Percentiles rank a stretch among this genome's conserved stretches.
These are phyloP conservation scores for Sequoia sempervirens DNA, from an alignment of 75 land plant genomes.

Conservation along the genomic window DNA sequence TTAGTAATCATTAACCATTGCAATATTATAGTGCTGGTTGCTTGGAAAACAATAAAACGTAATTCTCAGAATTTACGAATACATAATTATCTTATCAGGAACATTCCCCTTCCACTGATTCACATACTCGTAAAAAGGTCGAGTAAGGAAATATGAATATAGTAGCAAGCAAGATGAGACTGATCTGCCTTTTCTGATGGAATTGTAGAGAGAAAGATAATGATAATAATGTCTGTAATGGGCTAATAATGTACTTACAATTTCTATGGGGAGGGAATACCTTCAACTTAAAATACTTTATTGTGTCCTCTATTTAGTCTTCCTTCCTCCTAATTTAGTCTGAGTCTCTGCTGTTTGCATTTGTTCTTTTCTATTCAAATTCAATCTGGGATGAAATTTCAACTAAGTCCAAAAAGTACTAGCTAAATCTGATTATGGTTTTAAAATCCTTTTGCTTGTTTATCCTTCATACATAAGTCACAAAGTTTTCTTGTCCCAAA, in stretches of 20 bases:
- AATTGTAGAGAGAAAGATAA: neutral
- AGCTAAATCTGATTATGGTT: neutral
- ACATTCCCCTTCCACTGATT: neutral
- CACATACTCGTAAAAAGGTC: neutral
- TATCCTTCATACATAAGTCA: neutral
- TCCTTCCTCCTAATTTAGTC: neutral
- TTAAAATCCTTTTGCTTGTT: neutral
- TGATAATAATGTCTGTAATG: neutral
- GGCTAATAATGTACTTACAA: neutral
- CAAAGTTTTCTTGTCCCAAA: neutral
- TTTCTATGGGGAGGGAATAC: neutral
- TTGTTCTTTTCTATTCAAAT: neutral
- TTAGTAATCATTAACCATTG: neutral
- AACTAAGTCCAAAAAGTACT: neutral
- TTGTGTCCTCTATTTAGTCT: neutral
- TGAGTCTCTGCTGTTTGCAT: neutral
- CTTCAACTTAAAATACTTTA: neutral
- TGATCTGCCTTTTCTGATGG: neutral
- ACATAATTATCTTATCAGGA: neutral
- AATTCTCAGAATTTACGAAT: neutral
- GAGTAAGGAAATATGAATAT: neutral
- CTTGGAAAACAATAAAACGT: neutral
- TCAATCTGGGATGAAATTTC: neutral
- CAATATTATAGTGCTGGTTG: neutral
- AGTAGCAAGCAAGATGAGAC: neutral